A percentile compares a stretch with the other conserved stretches of the same genome.
Conservation (phyloP, 78 protist species). For the Emiliania huxleyi region DNA sequence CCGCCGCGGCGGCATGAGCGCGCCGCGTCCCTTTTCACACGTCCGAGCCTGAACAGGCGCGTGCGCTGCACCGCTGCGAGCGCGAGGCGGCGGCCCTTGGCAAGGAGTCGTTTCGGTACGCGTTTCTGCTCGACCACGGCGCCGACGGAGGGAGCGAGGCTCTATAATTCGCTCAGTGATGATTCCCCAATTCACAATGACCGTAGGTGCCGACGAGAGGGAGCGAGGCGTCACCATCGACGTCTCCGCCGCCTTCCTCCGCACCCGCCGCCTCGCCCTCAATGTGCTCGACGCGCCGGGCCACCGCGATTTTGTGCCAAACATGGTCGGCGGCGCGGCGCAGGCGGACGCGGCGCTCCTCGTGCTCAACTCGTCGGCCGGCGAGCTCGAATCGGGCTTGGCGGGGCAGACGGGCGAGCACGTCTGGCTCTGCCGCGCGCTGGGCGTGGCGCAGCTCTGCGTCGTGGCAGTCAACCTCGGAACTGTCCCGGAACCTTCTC, state of each 20-base stretch:
- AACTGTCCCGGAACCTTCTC: no score
- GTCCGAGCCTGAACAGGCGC: not conserved
- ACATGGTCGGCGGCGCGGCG: conserved; percentile 51
- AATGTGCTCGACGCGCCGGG: conserved; percentile 61
- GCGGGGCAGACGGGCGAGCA: conserved; percentile 51
- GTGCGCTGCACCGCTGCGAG: not conserved
- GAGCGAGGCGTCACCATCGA: conserved; percentile 52
- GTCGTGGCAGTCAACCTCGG: conserved; percentile 20
- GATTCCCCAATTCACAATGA: no score
- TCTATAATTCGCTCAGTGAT: no score
- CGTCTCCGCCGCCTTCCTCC: not conserved
- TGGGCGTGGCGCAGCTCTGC: conserved; percentile 13
- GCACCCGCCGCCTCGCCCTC: not conserved
- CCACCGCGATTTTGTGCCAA: conserved; percentile 48
- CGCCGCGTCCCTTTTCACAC: not conserved
- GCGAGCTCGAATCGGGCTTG: conserved; percentile 48
- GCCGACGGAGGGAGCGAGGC: no score
- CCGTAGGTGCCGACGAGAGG: no score
- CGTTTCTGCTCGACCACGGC: conserved; percentile 47
- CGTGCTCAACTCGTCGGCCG: conserved; percentile 36
- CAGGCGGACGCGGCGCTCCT: conserved; percentile 53
- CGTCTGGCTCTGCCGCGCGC: not conserved
- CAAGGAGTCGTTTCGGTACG: conserved; percentile 51
- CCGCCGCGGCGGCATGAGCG: not conserved
- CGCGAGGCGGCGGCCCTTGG: conserved; percentile 3